Evolutionary conservation across 495 filamentous ascomycete genomes (phyloP), one percentile per base, ranked within the genome.

Genomic region (Trichoderma parareesei): DNA sequence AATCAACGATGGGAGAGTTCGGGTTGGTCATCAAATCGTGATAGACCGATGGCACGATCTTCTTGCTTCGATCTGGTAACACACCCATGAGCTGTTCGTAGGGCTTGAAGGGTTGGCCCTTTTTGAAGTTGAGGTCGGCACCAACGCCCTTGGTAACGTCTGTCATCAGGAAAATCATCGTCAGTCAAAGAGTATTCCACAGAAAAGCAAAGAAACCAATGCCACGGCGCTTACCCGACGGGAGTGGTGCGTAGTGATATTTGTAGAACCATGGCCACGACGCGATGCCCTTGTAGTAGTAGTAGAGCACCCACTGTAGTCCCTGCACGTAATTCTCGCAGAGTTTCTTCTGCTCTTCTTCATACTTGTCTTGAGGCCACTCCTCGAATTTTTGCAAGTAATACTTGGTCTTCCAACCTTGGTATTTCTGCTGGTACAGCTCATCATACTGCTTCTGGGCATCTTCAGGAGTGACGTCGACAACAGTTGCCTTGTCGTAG

Each of bases 1-100:
- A 98, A 70, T 98, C 93, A 69, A 96, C 90, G 73, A 99, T 98
- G 13, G 95, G 92, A n/a, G 93, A 97, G 4, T 90, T 83, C 0
- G 85, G 77, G 60, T 90, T 88, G 4, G 90, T 96, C 95, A 99
- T 99, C 33, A 99, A 81, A 11, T 90, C 85, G 74, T 90, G 90
- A 74, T 97, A 99, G 4, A 93, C 85, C 42, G 74, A 68, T 18
- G 95, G 95, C 13, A 99, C 94, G 68, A 96, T 98, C 74, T 87
- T 89, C 77, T 97, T 98, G 79, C 92, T 97, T 73, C 95, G 87
- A 71, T 98, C 95, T 6, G 95, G 95, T 67, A 98, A 80, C 55
- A 99, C 95, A 65, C 95, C 95, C 95, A 99, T 99, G 48, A 99
- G 79, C 77, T 99, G 95, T 71, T 99, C 92, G 69, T 87, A 96